Conservation (phyloP, 2,329 filamentous ascomycete genomes). For the Beauveria sp. region DNA sequence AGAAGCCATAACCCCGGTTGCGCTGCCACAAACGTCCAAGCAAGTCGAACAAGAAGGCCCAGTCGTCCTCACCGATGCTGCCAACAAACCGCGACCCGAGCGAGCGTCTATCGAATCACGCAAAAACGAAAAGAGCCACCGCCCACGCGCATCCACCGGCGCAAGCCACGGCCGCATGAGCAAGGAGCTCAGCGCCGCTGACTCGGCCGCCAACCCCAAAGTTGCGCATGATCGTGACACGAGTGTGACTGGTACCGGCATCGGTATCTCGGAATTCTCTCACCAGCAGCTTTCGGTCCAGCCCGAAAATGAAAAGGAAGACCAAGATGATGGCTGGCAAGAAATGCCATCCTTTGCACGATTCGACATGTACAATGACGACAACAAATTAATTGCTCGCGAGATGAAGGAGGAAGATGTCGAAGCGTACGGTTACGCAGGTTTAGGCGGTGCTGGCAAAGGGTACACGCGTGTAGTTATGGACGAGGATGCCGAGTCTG, state of each 20-base stretch:
- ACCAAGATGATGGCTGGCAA: conserved; percentile 73
- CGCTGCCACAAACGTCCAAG: background rate
- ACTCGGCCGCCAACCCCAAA: conserved; percentile 2
- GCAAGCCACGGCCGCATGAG: conserved; percentile 2
- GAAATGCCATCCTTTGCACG: conserved; percentile 88
- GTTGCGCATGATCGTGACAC: conserved; percentile 28
- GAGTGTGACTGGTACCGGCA: conserved; percentile 30
- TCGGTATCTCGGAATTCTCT: conserved; percentile 71
- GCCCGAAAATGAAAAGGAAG: conserved; percentile 43
- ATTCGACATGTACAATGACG: conserved; percentile 93
- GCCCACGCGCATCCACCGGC: conserved; percentile 1
- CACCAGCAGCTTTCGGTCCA: conserved; percentile 68
- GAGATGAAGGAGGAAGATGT: conserved; percentile 69
- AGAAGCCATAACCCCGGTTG: background rate
- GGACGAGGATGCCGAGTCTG: conserved; percentile 89
- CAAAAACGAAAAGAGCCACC: background rate
- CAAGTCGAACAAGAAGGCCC: background rate
- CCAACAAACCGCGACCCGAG: conserved; percentile 7
- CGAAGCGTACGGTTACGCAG: conserved; percentile 60
- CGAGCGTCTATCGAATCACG: background rate
- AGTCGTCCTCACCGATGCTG: conserved; percentile 3
- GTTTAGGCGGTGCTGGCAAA: conserved; percentile 81
- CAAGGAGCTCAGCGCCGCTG: background rate
- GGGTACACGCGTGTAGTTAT: conserved; percentile 93
- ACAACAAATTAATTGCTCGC: conserved; percentile 76